Evolutionary conservation across 1,284 basidiomycete genomes (phyloP).

Genomic region (Rhodotorula sp.): DNA sequence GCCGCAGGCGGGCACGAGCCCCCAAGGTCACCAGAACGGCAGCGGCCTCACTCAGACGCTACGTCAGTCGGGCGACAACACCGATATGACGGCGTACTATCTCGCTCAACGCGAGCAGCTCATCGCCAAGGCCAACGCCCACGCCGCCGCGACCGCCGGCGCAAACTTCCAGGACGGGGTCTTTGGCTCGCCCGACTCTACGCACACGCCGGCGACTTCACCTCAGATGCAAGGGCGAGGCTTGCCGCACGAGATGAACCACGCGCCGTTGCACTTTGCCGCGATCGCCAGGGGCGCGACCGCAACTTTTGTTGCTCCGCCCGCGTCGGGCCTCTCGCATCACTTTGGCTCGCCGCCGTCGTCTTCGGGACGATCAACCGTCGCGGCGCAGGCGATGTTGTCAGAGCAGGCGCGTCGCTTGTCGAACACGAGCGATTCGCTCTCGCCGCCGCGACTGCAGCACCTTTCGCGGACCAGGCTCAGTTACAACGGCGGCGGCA

Average conservation of each 20-base stretch:
- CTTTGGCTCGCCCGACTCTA: constrained; percentile 30
- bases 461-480: constrained; percentile 12
- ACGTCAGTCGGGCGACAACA: constrained; percentile 20
- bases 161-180: constrained; percentile 11
- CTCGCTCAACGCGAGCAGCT: background rate
- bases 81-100: background rate
- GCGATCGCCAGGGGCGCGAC: constrained; percentile 15
- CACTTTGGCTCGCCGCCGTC: constrained; percentile 20
- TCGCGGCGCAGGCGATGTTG: constrained; percentile 39
- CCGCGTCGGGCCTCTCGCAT: constrained; percentile 32
- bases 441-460: constrained; percentile 28
- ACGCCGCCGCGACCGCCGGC: background rate
- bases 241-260: constrained; percentile 16
- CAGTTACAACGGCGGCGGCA: constrained; percentile 47
- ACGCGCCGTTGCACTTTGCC: constrained; percentile 24
- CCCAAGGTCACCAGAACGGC: background rate
- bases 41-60: constrained; percentile 25
- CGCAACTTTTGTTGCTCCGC: constrained; percentile 25
- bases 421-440: constrained; percentile 43
- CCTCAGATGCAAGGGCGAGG: constrained; percentile 19
- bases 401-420: constrained; percentile 37
- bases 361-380: constrained; percentile 20
- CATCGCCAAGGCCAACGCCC: background rate
- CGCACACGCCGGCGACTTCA: constrained; percentile 14
- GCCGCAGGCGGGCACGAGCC: constrained; percentile 6